Evolutionary conservation across 2,329 filamentous ascomycete species (phyloP).

Genomic region (Rhytidhysteron rufulum): DNA sequence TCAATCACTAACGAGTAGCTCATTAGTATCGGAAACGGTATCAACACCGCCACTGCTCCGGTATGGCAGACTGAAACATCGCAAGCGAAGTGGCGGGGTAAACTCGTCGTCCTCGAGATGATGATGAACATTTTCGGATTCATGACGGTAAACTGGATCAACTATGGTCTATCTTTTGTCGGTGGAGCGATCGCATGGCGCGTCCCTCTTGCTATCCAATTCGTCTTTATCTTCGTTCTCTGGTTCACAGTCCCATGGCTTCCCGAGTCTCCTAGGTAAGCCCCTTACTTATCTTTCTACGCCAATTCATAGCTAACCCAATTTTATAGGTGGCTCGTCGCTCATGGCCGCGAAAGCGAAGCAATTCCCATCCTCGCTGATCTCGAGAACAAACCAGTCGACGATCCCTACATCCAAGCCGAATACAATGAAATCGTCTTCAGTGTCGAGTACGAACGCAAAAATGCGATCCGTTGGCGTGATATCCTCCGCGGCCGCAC

Average conservation of each 20-base stretch:
- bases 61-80: conserved; percentile 39
- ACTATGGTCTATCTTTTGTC: conserved; percentile 13
- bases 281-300: too few relatives aligned
- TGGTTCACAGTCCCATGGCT: conserved; percentile 13
- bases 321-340: too few relatives aligned
- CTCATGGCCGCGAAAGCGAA: conserved; percentile 39
- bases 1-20: too few relatives aligned
- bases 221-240: conserved; percentile 17
- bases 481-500: conserved; percentile 45
- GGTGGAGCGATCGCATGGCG: conserved; percentile 16
- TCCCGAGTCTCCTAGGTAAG: conserved; percentile 17
- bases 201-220: conserved; percentile 18
- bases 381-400: conserved; percentile 39
- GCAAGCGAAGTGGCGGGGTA: conserved; percentile 50
- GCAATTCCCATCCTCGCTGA: conserved; percentile 44
- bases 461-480: conserved; percentile 46
- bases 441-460: conserved; percentile 42
- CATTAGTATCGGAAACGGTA: conserved; percentile 28
- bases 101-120: conserved; percentile 53
- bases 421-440: conserved; percentile 43
- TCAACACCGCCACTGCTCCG: conserved; percentile 37
- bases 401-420: conserved; percentile 43
- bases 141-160: conserved; percentile 41
- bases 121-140: conserved; percentile 45
- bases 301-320: too few relatives aligned